Base-by-base conservation (phyloP, 495 filamentous ascomycete genomes). In the Echria macrotheca region DNA sequence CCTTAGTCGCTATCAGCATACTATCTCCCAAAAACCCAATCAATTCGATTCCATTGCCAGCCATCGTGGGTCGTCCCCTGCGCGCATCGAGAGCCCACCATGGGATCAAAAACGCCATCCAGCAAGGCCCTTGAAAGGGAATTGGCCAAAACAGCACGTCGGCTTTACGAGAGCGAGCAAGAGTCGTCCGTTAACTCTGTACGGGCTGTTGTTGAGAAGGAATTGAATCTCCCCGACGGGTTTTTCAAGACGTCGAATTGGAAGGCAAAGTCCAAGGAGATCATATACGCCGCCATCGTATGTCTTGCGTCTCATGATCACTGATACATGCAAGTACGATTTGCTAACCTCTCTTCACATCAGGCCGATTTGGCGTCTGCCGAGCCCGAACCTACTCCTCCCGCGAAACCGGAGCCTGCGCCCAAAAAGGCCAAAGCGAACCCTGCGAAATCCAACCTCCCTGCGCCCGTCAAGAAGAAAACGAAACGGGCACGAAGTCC, bases 171-270 rank as follows among this genome's bases (percentile, higher is more conserved):
- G 42, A 55, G 69, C 2, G 77, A 78, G 9, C 74, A 84, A 7
- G 78, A 85, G n/a, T 70, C 95, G 26, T 89, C 89, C 0, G 79
- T 95, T 58, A 91, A 88, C 49, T 72, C 75, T 35, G 79, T 88
- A 35, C 85, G 91, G 29, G 69, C 79, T 26, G 71, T 71, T 1
- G 83, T 78, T 2, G 89, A 91, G 57, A 66, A 81, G 54, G 61
- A 82, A 35, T 64, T 90, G 5, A 72, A 67, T 21, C 75, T 98
- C 1, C 73, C 76, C 2, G 69, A 76, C 4, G 86, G 78, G 0
- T 95, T 87, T 57, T 82, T 95, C 58, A 87, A 82, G 55, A 65
- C 78, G 33, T 63, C 55, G 3, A 63, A 74, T 14, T 96, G 91
- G 93, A 94, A 93, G 57, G 61, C 69, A n/a, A 77, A 76, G 55